Evolutionary conservation across 345 rosid genomes (phyloP).

Genomic region (Gossypium anomalum): DNA sequence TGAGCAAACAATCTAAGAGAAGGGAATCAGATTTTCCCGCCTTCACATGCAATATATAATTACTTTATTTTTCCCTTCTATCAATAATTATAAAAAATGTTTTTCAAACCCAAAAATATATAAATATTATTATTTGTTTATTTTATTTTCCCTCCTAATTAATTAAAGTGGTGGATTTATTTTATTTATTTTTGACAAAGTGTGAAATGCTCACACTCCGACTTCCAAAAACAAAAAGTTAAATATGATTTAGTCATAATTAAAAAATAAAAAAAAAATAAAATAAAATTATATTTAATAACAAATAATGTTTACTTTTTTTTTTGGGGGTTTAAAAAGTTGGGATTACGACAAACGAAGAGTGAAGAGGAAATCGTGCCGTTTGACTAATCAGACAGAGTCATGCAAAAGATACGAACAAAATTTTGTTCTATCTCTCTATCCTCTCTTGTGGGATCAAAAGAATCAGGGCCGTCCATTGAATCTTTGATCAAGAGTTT

Average conservation of each 20-base stretch:
- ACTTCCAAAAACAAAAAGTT: slow-evolving; percentile 6
- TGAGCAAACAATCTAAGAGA: neutral
- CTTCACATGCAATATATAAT: slow-evolving; percentile 36
- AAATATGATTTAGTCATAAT: neutral
- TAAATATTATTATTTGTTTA: neutral
- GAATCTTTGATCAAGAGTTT: neutral
- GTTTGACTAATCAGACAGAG: slow-evolving; percentile 29
- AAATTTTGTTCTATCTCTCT: neutral
- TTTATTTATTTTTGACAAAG: neutral
- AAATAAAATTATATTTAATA: neutral
- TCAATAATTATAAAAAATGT: neutral
- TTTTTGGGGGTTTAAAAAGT: neutral
- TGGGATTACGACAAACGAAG: slow-evolving; percentile 22
- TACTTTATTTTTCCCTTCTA: neutral
- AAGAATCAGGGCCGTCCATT: slow-evolving; percentile 31
- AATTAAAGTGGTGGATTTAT: neutral
- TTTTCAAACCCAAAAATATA: too few species aligned
- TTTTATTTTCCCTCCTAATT: neutral
- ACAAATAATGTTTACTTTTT: neutral
- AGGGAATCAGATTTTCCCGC: slow-evolving; percentile 31
- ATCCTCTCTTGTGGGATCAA: neutral
- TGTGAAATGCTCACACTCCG: neutral
- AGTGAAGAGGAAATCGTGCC: slow-evolving; percentile 24
- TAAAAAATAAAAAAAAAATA: neutral
- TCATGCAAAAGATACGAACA: slow-evolving; percentile 8